These are phyloP conservation scores for Vanrija humicola DNA, from an alignment of 1,284 basidiomycete genomes.

Conservation along the genomic window DNA sequence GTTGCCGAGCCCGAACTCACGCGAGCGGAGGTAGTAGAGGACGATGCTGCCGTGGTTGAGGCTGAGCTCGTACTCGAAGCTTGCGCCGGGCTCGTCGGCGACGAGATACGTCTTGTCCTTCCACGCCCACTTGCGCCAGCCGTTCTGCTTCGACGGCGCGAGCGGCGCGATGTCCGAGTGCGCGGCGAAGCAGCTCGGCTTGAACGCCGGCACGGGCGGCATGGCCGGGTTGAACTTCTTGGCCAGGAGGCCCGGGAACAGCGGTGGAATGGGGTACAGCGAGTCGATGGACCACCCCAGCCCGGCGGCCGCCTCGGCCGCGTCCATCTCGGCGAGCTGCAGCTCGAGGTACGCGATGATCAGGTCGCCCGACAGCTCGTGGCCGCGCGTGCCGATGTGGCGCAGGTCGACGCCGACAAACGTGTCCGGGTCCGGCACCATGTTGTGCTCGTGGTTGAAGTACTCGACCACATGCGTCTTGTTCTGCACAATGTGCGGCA, in stretches of 20 bases:
- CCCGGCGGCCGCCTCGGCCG: constrained; percentile 17
- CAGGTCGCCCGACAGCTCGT: constrained; percentile 32
- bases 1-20: constrained; percentile 33
- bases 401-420: constrained; percentile 58
- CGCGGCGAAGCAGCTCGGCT: constrained; percentile 36
- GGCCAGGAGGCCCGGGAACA: constrained; percentile 9
- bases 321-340: constrained; percentile 42
- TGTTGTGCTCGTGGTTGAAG: constrained; percentile 19
- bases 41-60: constrained; percentile 26
- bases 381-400: constrained; percentile 27
- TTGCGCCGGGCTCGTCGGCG: constrained; percentile 35
- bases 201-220: constrained; percentile 21
- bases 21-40: constrained; percentile 37
- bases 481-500: constrained; percentile 23
- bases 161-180: constrained; percentile 28
- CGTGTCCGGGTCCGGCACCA: constrained; percentile 56
- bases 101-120: constrained; percentile 41
- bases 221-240: constrained; percentile 3
- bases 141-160: constrained; percentile 23
- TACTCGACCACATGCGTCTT: constrained; percentile 19
- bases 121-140: constrained; percentile 42
- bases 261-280: constrained; percentile 22
- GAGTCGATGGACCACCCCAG: constrained; percentile 10
- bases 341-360: constrained; percentile 36
- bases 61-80: constrained; percentile 31